Percentiles rank a stretch among this genome's conserved stretches.
These are phyloP conservation scores for Boletus eberwhitei DNA, from an alignment of 768 basidiomycete species.

Conservation along the genomic window DNA sequence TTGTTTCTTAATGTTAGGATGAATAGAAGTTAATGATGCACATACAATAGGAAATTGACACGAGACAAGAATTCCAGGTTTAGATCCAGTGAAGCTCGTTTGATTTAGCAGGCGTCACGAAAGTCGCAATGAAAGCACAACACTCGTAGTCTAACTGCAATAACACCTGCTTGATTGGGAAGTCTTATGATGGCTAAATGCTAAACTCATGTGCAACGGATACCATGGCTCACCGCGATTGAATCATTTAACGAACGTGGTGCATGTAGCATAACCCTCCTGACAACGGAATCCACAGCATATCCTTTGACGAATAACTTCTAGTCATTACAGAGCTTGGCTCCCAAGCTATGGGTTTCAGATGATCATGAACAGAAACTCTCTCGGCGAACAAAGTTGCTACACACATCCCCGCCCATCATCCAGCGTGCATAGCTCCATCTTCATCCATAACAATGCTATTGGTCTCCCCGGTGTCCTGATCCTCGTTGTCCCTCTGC, in stretches of 20 bases:
- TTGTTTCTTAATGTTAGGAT: background rate
- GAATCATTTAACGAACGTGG: too few species aligned
- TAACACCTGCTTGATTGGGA: too few species aligned
- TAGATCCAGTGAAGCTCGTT: too few species aligned
- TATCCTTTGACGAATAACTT: background rate
- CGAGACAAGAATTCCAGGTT: background rate
- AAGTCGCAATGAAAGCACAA: too few species aligned
- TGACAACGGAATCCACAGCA: background rate
- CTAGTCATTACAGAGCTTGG: too few species aligned
- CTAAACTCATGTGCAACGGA: too few species aligned
- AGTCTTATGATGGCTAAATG: too few species aligned
- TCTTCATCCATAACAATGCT: slow-evolving; percentile 57
- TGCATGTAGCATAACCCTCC: background rate
- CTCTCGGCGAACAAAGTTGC: background rate
- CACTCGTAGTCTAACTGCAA: too few species aligned
- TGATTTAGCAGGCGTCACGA: too few species aligned
- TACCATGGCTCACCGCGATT: too few species aligned
- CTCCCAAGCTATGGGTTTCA: background rate
- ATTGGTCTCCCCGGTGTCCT: slow-evolving; percentile 18
- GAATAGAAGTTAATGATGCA: slow-evolving; percentile 9
- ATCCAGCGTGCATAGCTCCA: slow-evolving; percentile 52
- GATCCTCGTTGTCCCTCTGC: slow-evolving; percentile 25
- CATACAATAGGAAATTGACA: background rate
- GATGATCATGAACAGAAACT: background rate
- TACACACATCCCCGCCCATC: slow-evolving; percentile 1